Base-by-base conservation (phyloP, 257 asterid species). In the Fraxinus cuspidata region DNA sequence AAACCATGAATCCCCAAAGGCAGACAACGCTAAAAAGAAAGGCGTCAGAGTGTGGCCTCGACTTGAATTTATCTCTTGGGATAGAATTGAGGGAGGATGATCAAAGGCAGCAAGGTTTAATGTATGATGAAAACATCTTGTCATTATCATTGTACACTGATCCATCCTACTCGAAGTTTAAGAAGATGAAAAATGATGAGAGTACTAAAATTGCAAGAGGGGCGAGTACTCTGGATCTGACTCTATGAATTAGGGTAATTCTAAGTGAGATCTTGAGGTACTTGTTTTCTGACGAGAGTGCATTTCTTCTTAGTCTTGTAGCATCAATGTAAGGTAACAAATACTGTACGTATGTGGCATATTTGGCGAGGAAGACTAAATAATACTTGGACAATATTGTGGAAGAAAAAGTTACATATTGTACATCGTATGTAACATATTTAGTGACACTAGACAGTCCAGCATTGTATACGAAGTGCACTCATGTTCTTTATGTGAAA, bases 221-320 rank as follows among this genome's bases (percentile, higher is more conserved):
- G 88, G 86, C 86, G 83, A 93, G 98, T 93, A 89, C 96, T 89
- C 94, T 93, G 71, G 97, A 91, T 93, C 98, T 93, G 93, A 93
- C 94, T 93, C 91, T 93, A 83, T 93, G 97, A 91, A 91, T 92
- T 88, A 51, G 87, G 75, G 65, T 23, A 60, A 87, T 91, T 92
- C 97, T 91, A 84, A 93, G 97, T 91, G 97, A 89, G 92, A 85
- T 85, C 81, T 81, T 89, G 89, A 89, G 88, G 90, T 88, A 88
- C 92, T 88, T 86, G 90, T 83, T 18, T 65, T 78, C 83, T 82
- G 71, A 44, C 34, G 63, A 23, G 10, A 51, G 34, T 80, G 82
- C 78, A 68, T 81, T 81, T 70, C 11, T 37, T 28, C 76, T 40
- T 18, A 75, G 84, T 84, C 81, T 78, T 82, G 84, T 80, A 78